Conservation (phyloP, 2,329 filamentous ascomycete species). For the Coniochaeta sp. region DNA sequence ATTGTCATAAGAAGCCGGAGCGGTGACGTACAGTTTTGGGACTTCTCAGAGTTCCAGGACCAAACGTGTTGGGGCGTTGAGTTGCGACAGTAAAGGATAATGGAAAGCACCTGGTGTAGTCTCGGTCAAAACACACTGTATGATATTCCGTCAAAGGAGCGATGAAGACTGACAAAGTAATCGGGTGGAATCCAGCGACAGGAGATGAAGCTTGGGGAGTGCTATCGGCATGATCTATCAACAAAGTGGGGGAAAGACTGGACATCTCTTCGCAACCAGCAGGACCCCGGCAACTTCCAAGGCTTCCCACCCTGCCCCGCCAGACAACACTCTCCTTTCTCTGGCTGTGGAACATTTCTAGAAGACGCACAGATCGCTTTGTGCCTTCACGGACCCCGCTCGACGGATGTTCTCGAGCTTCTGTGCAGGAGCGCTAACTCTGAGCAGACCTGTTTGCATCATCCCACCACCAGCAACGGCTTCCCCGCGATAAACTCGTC, state of each 20-base stretch:
- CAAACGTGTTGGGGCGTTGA: neutral
- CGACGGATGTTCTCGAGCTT: neutral
- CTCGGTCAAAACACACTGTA: neutral
- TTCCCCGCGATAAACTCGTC: neutral
- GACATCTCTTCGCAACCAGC: neutral
- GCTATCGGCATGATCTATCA: neutral
- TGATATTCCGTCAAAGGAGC: neutral
- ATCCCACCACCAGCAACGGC: neutral
- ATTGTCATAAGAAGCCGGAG: neutral
- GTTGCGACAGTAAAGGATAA: neutral
- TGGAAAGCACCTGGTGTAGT: neutral
- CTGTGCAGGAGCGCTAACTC: neutral
- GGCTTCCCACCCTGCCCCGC: neutral
- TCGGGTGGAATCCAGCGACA: neutral
- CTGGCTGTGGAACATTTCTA: conserved; percentile 11
- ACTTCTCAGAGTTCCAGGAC: neutral
- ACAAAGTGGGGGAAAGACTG: neutral
- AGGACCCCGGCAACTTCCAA: neutral
- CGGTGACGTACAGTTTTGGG: neutral
- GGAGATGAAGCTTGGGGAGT: neutral
- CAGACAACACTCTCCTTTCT: conserved; percentile 4
- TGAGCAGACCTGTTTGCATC: neutral
- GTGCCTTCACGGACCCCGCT: conserved; percentile 7
- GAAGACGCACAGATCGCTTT: conserved; percentile 12
- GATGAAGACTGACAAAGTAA: neutral